Conservation (phyloP, 2,329 filamentous ascomycete genomes). For the Dactylonectria macrodidyma region DNA sequence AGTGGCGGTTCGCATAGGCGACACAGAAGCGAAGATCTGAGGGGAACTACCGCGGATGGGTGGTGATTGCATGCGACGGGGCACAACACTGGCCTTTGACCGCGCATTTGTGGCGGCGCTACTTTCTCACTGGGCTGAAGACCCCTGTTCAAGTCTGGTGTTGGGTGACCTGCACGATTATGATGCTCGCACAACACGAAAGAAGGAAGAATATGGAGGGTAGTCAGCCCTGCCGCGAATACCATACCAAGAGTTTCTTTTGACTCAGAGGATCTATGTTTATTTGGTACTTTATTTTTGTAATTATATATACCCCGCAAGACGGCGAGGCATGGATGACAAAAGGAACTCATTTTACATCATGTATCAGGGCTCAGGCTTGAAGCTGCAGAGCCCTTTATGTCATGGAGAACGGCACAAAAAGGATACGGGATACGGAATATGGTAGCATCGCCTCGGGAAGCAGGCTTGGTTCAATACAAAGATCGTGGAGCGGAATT, state of each 20-base stretch:
- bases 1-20: slow-evolving; percentile 27
- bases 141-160: slow-evolving; percentile 42
- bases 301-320: slow-evolving; percentile 36
- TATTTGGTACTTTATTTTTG: slow-evolving; percentile 20
- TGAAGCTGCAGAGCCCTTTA: slow-evolving; percentile 46
- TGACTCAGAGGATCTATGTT: slow-evolving; percentile 29
- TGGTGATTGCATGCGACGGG: slow-evolving; percentile 22
- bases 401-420: slow-evolving; percentile 48
- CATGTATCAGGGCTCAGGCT: slow-evolving; percentile 45
- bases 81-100: slow-evolving; percentile 33
- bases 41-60: slow-evolving; percentile 30
- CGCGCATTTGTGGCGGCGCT: slow-evolving; percentile 42
- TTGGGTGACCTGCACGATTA: slow-evolving; percentile 36
- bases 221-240: slow-evolving; percentile 29
- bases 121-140: slow-evolving; percentile 47
- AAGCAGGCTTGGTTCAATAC: slow-evolving; percentile 23
- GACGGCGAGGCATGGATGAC: slow-evolving; percentile 33
- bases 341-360: slow-evolving; percentile 36
- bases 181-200: slow-evolving; percentile 30
- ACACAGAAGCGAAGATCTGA: slow-evolving; percentile 36
- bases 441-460: slow-evolving; percentile 32
- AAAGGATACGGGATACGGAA: slow-evolving; percentile 43
- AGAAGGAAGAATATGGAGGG: neutral
- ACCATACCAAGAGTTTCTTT: slow-evolving; percentile 12
- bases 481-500: slow-evolving; percentile 21